These are phyloP conservation scores for Cadophora malorum DNA, from an alignment of 2,329 filamentous ascomycete species.

Conservation along the genomic window DNA sequence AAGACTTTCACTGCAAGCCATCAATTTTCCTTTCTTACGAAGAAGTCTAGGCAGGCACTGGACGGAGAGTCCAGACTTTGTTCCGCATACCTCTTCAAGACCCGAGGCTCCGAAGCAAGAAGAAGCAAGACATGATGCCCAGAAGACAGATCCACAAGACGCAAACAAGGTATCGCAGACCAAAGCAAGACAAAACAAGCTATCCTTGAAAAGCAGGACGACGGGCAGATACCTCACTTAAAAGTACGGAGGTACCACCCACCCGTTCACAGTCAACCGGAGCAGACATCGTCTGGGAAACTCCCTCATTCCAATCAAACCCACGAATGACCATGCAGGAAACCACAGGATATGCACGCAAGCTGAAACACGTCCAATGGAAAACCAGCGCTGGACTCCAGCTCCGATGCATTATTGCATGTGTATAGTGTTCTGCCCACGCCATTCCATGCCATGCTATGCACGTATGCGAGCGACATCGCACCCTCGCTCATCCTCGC, in stretches of 20 bases:
- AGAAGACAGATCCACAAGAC: background rate
- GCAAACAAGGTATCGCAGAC: too few species aligned
- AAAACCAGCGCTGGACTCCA: background rate
- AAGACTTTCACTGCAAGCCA: too few species aligned
- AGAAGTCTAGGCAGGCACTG: too few species aligned
- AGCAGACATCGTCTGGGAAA: background rate
- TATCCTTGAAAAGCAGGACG: background rate
- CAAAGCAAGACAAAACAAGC: too few species aligned
- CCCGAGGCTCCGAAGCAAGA: too few species aligned
- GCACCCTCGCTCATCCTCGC: background rate
- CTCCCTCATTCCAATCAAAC: background rate
- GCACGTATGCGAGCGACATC: conserved; percentile 12
- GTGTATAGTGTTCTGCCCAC: background rate
- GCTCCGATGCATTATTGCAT: conserved; percentile 11
- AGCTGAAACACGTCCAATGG: background rate
- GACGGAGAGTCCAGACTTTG: too few species aligned
- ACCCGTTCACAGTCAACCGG: background rate
- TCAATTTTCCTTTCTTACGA: too few species aligned
- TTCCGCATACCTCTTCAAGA: too few species aligned
- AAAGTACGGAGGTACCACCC: background rate
- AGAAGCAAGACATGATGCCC: too few species aligned
- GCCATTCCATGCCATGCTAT: conserved; percentile 5
- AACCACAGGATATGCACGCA: conserved; percentile 4
- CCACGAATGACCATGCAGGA: background rate
- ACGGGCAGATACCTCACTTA: background rate